Conservation (phyloP, 2,329 filamentous ascomycete genomes). For the Ceratocystis cacaofunesta region DNA sequence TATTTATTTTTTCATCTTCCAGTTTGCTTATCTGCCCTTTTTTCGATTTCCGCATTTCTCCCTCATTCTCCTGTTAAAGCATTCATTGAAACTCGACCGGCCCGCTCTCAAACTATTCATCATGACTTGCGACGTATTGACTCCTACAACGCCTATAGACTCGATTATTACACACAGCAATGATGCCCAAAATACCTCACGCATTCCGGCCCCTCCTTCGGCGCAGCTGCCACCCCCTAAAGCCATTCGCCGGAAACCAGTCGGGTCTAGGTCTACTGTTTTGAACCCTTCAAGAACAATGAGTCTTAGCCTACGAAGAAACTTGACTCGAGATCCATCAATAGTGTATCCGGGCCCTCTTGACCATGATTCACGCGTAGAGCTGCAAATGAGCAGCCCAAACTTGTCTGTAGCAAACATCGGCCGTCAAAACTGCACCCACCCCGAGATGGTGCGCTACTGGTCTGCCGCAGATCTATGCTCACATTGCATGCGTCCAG, state of each 20-base stretch:
- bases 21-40: not conserved
- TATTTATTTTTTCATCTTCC: constrained; percentile 1
- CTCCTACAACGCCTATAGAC: not conserved
- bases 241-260: not conserved
- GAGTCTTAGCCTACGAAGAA: not conserved
- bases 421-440: not conserved
- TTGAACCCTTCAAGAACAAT: not conserved
- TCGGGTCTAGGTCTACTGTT: not conserved
- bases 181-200: not conserved
- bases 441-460: constrained; percentile 7
- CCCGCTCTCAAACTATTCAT: not conserved
- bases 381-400: not conserved
- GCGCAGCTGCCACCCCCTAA: not conserved
- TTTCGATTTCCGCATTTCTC: not conserved
- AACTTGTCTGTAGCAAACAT: not conserved
- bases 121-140: not conserved
- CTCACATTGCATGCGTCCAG: constrained; percentile 34
- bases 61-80: not conserved
- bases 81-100: not conserved
- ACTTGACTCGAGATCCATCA: constrained; percentile 1
- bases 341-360: constrained; percentile 6
- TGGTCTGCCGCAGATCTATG: constrained; percentile 9
- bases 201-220: too few species aligned
- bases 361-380: not conserved
- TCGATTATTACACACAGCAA: not conserved